Evolutionary conservation across 495 filamentous ascomycete genomes (phyloP), one percentile per base, ranked within the genome.

Genomic region (Aspergillus nidulans): DNA sequence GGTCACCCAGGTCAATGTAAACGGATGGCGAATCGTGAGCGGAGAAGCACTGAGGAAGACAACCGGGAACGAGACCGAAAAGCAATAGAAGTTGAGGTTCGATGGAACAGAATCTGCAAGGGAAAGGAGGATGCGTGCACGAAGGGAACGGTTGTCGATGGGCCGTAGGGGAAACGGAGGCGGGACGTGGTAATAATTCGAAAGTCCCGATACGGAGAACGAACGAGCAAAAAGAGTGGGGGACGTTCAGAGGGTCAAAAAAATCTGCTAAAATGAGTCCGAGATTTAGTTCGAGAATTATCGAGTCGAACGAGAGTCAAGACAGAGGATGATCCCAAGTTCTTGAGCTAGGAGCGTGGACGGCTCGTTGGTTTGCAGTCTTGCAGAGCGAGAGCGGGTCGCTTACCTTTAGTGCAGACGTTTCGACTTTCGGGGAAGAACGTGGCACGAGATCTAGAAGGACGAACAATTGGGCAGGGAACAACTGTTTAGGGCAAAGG

Each of bases 361-460:
- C n/a, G n/a, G n/a, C n/a, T n/a, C n/a, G 36, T 13, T 43, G 52
- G 57, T 53, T 63, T 56, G 57, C 52, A 55, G 55, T n/a, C n/a
- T n/a, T n/a, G n/a, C n/a, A 34, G 30, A 34, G 6, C 10, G 8
- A 49, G 28, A 48, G 50, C 49, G 53, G 49, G 58, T 57, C 49
- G 53, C 61, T 59, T 64, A 64, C 62, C 58, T 58, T 52, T 55
- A 52, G 63, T 55, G 53, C 56, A 58, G 62, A 62, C 64, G 59
- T 56, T 58, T 54, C 44, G 55, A 50, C 57, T 56, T 58, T 54
- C 44, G 55, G 52, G 55, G 53, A 57, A 60, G 58, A 67, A 67
- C 65, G 65, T 67, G 65, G 65, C 62, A 67, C 62, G 59, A 63
- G 55, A 64, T 46, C 38, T 45, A 56, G 53, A 55, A 53, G 52